A percentile compares a stretch with the other conserved stretches of the same genome.
These are phyloP conservation scores for Boletus huronensis DNA, from an alignment of 768 basidiomycete genomes.

Conservation along the genomic window DNA sequence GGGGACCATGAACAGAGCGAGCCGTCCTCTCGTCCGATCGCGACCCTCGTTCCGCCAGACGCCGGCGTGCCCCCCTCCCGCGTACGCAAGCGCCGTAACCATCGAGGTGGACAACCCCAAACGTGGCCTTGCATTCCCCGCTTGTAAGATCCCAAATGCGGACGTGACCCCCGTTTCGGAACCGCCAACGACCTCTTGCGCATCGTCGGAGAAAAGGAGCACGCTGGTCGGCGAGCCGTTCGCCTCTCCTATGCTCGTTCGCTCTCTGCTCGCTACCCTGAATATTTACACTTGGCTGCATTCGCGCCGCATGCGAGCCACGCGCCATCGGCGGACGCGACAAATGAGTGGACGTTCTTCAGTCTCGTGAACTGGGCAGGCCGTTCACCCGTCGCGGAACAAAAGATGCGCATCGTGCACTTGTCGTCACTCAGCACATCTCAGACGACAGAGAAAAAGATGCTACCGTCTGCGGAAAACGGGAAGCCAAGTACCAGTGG, in stretches of 20 bases:
- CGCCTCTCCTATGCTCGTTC: neutral
- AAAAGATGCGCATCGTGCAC: neutral
- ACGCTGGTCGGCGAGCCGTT: neutral
- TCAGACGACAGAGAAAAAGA: neutral
- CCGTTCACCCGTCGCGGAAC: neutral
- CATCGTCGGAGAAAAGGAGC: constrained; percentile 20
- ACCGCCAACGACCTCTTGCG: constrained; percentile 19
- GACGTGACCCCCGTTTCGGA: constrained; percentile 13
- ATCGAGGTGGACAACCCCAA: neutral
- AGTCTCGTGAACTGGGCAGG: neutral
- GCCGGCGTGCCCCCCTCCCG: neutral
- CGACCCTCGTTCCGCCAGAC: neutral
- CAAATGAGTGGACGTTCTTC: neutral
- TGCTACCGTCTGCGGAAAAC: constrained; percentile 9
- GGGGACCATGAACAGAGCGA: constrained; percentile 18
- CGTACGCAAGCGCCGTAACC: constrained; percentile 21
- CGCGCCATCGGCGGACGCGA: neutral
- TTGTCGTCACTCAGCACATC: neutral
- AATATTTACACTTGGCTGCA: neutral
- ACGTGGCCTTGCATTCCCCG: constrained; percentile 11
- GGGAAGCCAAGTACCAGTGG: neutral
- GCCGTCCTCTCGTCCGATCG: constrained; percentile 21
- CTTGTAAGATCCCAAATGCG: constrained; percentile 19
- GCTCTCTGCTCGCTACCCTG: neutral
- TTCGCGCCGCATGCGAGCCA: constrained; percentile 5